A percentile compares a stretch with the other conserved stretches of the same genome.
Conservation (phyloP, 192 early-diverging fungal genomes). For the Podochytrium sp. region DNA sequence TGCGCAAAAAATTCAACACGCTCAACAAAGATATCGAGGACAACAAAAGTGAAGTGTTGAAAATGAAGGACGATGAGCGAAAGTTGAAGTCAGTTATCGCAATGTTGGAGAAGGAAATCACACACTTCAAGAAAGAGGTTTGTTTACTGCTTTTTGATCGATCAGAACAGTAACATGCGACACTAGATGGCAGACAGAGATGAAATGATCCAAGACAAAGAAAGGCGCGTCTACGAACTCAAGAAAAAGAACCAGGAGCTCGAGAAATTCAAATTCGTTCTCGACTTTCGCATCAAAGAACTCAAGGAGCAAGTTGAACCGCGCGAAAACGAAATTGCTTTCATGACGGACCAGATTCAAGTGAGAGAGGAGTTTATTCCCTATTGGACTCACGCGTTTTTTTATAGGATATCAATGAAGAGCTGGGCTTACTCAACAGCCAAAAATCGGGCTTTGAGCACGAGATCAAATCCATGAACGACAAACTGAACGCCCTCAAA, state of each 20-base stretch:
- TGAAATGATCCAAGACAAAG: conserved; percentile 62
- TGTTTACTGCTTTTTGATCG: not conserved
- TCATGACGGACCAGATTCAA: conserved; percentile 54
- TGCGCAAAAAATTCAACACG: conserved; percentile 68
- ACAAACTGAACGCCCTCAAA: conserved; percentile 34
- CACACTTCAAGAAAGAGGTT: conserved; percentile 54
- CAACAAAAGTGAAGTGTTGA: conserved; percentile 48
- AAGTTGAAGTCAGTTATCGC: conserved; percentile 50
- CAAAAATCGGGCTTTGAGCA: conserved; percentile 33
- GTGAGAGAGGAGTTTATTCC: too few species aligned
- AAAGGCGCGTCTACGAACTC: conserved; percentile 57
- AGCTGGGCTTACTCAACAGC: conserved; percentile 43
- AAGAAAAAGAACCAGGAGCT: conserved; percentile 68
- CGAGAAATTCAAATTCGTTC: conserved; percentile 68
- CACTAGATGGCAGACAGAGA: conserved; percentile 57
- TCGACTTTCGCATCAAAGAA: conserved; percentile 62
- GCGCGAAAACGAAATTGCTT: conserved; percentile 54
- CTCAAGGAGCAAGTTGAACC: conserved; percentile 63
- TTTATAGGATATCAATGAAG: conserved; percentile 46
- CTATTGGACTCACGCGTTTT: not conserved
- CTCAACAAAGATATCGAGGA: conserved; percentile 65
- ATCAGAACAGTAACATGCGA: not conserved
- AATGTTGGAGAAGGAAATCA: conserved; percentile 58
- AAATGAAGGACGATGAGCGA: conserved; percentile 53
- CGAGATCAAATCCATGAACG: conserved; percentile 35